Conservation (phyloP, 1,139 yeast genomes). For the Candida glucosophila region DNA sequence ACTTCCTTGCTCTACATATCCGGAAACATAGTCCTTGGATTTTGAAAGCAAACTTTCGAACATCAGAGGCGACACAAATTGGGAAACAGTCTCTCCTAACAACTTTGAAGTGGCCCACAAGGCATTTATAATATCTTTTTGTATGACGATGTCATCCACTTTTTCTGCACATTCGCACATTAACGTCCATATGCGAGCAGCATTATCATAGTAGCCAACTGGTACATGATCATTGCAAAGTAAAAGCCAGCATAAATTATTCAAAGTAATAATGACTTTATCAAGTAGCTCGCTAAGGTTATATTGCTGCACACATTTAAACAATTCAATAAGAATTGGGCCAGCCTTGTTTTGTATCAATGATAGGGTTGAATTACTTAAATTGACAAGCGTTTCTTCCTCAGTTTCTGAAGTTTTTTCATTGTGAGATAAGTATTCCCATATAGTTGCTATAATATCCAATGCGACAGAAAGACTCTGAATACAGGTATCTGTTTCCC, state of each 20-base stretch:
- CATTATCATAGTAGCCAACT: constrained; percentile 24
- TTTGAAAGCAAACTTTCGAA: constrained; percentile 17
- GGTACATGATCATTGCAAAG: constrained; percentile 26
- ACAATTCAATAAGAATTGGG: constrained; percentile 34
- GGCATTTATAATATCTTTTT: constrained; percentile 45
- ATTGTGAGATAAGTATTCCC: constrained; percentile 54
- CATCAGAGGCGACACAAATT: constrained; percentile 15
- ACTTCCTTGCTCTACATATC: too few species aligned
- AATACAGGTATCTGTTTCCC: constrained; percentile 24
- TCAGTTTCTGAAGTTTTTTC: constrained; percentile 14
- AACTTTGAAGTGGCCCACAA: constrained; percentile 54
- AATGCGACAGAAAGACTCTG: constrained; percentile 62
- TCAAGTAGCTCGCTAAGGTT: constrained; percentile 29
- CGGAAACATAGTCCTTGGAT: constrained; percentile 12
- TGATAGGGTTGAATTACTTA: constrained; percentile 7
- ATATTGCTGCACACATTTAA: constrained; percentile 20
- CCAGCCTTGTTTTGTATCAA: constrained; percentile 22
- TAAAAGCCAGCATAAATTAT: constrained; percentile 58
- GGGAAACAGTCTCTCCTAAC: constrained; percentile 24
- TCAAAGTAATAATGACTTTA: constrained; percentile 57
- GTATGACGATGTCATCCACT: constrained; percentile 17
- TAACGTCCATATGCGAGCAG: constrained; percentile 30
- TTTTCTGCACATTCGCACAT: constrained; percentile 12
- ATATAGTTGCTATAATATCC: constrained; percentile 66
- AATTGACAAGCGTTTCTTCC: constrained; percentile 13